Percentiles rank a stretch among this genome's conserved stretches.
Evolutionary conservation across 2,329 filamentous ascomycete genomes (phyloP).

Genomic region (Ascosphaera pollenicola): DNA sequence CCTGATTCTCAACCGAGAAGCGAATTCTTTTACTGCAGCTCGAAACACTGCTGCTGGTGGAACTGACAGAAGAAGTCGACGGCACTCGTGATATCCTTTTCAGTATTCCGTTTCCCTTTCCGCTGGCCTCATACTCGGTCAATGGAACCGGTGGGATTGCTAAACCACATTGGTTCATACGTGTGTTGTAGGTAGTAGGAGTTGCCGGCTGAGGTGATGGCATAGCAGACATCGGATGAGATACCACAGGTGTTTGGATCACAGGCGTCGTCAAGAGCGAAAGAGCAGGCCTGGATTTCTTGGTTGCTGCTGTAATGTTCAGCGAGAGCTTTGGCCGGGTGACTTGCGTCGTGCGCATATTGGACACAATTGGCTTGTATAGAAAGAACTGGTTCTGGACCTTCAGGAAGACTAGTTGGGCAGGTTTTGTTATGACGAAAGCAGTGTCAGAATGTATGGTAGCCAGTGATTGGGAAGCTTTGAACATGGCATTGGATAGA

Average conservation of each 20-base stretch:
- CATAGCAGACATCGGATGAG: slow-evolving; percentile 7
- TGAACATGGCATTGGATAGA: neutral
- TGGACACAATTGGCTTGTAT: slow-evolving; percentile 5
- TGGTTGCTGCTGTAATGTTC: slow-evolving; percentile 20
- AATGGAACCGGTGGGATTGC: too few species aligned
- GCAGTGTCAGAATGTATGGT: too few species aligned
- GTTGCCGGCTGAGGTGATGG: slow-evolving; percentile 14
- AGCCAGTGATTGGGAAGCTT: too few species aligned
- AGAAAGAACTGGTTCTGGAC: neutral
- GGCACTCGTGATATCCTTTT: too few species aligned
- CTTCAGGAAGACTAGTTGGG: neutral
- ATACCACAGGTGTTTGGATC: too few species aligned
- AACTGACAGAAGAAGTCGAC: too few species aligned
- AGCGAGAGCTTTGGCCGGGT: slow-evolving; percentile 25
- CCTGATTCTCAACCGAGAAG: slow-evolving; percentile 21
- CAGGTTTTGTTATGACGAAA: too few species aligned
- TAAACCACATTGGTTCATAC: slow-evolving; percentile 13
- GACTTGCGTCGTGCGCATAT: slow-evolving; percentile 19
- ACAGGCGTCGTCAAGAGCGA: slow-evolving; percentile 20
- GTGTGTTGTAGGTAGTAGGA: slow-evolving; percentile 16
- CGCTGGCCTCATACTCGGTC: too few species aligned
- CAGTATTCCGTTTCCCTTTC: too few species aligned
- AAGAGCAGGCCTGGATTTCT: slow-evolving; percentile 14
- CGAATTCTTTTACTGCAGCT: slow-evolving; percentile 17
- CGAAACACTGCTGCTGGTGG: slow-evolving; percentile 4